These are phyloP conservation scores for Trametes versicolor DNA, from an alignment of 1,284 basidiomycete genomes.

Conservation along the genomic window DNA sequence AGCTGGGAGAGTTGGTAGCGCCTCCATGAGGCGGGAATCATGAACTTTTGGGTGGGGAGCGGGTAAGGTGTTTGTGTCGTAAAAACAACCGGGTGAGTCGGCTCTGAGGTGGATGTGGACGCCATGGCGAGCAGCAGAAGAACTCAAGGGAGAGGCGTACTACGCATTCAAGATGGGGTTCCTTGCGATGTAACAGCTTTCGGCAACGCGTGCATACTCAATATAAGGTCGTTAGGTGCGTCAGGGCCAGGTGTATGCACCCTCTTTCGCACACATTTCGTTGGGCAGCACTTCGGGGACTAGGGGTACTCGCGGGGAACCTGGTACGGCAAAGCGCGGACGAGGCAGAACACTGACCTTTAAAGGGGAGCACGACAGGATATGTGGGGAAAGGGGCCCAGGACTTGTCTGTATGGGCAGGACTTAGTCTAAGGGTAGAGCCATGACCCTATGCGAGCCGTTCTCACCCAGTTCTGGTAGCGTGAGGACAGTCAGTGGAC, in stretches of 20 bases:
- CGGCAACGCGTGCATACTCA: too few relatives aligned
- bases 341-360: conserved; percentile 51
- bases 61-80: conserved; percentile 84
- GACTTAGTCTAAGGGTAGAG: not conserved
- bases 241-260: too few relatives aligned
- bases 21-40: conserved; percentile 92
- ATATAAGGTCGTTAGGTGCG: too few relatives aligned
- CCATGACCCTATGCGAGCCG: not conserved
- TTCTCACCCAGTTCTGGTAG: conserved; percentile 43
- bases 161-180: too few relatives aligned
- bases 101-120: conserved; percentile 41
- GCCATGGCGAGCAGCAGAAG: conserved; percentile 33
- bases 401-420: conserved; percentile 49
- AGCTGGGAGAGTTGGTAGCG: conserved; percentile 98
- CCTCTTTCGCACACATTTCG: too few relatives aligned
- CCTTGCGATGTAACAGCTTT: too few relatives aligned
- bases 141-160: not conserved
- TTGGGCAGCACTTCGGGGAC: too few relatives aligned
- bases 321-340: too few relatives aligned
- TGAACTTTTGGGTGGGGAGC: conserved; percentile 91
- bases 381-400: conserved; percentile 66
- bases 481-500: not conserved
- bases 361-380: conserved; percentile 62
- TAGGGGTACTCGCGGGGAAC: too few relatives aligned
- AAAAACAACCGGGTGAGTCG: conserved; percentile 76